Evolutionary conservation across 148 eudicot species (phyloP), one percentile per base, ranked within the genome.

Genomic region (Fagopyrum homotropicum): DNA sequence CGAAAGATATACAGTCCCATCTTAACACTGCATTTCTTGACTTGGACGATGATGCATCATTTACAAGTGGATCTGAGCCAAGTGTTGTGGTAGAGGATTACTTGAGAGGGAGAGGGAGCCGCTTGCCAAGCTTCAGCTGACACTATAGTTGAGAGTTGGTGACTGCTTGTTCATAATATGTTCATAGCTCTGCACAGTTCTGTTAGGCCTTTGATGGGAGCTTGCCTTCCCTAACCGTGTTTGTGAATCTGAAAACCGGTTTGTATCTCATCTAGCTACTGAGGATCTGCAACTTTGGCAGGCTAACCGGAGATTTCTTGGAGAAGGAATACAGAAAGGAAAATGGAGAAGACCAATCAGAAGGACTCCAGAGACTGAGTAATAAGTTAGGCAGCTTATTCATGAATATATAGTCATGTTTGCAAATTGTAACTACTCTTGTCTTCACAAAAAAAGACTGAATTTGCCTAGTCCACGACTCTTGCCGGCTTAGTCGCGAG

Each of bases 51-150:
- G 86, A 80, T 49, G 66, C 80, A 9, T 73, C 74, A 9, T 85
- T 88, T 45, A 46, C 75, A 52, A 83, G 83, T 75, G 87, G 93
- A 56, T 73, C 78, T 1, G 91, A 86, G 57, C 86, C 61, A 49
- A 85, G 80, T 60, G 81, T 87, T 22, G 85, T 89, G 26, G 73
- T 87, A 29, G 86, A 89, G 74, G 88, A 85, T 78, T 89, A 87
- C 75, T 76, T 87, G 70, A 80, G 80, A 59, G 89, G 90, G 75
- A 80, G 93, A 79, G 87, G 89, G 87, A 87, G 93, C 82, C 88
- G 89, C 78, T 72, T 85, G 3, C 84, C 90, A 14, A 85, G 93
- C 79, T 89, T 89, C 72, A 82, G 83, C 80, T 88, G 79, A 77
- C 4, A 52, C n/a, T 0, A 52, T 52, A 1, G 17, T 35, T 35